Evolutionary conservation across 73 alveolate genomes (phyloP).

Genomic region (Breviolum minutum): DNA sequence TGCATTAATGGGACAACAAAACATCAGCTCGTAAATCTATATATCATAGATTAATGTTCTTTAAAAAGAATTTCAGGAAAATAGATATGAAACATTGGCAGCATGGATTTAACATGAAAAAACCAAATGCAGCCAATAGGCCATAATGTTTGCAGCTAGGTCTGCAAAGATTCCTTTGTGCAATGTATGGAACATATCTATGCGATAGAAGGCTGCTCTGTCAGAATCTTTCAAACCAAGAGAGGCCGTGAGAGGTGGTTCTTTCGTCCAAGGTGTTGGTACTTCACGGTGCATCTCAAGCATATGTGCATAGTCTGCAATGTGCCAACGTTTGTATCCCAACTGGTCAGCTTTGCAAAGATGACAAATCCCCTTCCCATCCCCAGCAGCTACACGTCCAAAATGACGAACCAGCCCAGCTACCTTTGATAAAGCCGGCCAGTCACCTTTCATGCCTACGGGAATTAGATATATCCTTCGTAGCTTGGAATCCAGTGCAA

Average conservation of each 20-base stretch:
- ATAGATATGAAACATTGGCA: too few relatives aligned
- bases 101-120: too few relatives aligned
- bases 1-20: neutral
- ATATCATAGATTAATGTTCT: neutral
- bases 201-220: neutral
- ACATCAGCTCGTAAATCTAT: too few relatives aligned
- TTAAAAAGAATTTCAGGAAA: neutral
- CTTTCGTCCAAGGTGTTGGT: neutral
- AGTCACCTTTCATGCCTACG: constrained; percentile 24
- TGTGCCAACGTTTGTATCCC: constrained; percentile 13
- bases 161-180: constrained; percentile 45
- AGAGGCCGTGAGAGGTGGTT: neutral
- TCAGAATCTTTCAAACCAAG: neutral
- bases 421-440: constrained; percentile 5
- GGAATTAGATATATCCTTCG: neutral
- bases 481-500: neutral
- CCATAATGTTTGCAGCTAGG: constrained; percentile 37
- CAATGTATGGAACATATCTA: constrained; percentile 23
- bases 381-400: neutral
- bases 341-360: neutral
- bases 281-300: neutral
- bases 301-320: neutral
- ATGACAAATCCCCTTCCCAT: constrained; percentile 5
- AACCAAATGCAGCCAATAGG: neutral
- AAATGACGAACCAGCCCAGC: neutral